A percentile compares a stretch with the other conserved stretches of the same genome.
These are phyloP conservation scores for Umbelopsis sp. DNA, from an alignment of 192 early-diverging fungal genomes.

Conservation along the genomic window DNA sequence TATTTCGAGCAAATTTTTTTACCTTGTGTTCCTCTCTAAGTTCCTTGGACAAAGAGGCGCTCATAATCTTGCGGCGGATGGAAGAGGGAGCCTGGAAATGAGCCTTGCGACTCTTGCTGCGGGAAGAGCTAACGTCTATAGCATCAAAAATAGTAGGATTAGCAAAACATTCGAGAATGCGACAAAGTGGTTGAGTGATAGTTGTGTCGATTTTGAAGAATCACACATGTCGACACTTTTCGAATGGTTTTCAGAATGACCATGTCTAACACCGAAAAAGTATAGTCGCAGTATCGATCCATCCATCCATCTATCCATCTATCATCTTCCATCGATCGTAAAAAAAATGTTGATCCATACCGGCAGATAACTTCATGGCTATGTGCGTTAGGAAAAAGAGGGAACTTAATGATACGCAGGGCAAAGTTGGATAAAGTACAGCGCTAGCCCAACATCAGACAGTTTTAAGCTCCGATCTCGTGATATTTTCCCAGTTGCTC, in stretches of 20 bases:
- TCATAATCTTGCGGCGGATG: constrained; percentile 96
- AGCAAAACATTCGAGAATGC: background rate
- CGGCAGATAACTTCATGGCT: constrained; percentile 42
- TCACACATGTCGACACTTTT: background rate
- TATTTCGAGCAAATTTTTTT: constrained; percentile 23
- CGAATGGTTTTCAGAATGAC: background rate
- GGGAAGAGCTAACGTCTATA: constrained; percentile 85
- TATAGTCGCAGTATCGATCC: background rate
- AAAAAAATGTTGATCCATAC: constrained; percentile 19
- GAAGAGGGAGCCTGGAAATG: constrained; percentile 98
- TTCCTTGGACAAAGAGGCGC: constrained; percentile 96
- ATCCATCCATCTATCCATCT: constrained; percentile 22
- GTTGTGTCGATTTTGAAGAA: background rate
- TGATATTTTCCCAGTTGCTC: no score
- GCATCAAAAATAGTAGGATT: background rate
- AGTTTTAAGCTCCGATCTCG: background rate
- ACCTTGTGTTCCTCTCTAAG: constrained; percentile 96
- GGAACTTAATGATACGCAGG: background rate
- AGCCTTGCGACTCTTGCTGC: constrained; percentile 95
- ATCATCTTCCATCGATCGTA: constrained; percentile 21
- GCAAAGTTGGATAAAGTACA: no score
- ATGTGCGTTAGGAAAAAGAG: constrained; percentile 10
- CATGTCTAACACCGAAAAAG: background rate
- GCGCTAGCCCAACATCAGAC: no score
- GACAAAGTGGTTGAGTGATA: background rate